These are phyloP conservation scores for Sarocladium strictum DNA, from an alignment of 2,329 filamentous ascomycete genomes.

Conservation along the genomic window DNA sequence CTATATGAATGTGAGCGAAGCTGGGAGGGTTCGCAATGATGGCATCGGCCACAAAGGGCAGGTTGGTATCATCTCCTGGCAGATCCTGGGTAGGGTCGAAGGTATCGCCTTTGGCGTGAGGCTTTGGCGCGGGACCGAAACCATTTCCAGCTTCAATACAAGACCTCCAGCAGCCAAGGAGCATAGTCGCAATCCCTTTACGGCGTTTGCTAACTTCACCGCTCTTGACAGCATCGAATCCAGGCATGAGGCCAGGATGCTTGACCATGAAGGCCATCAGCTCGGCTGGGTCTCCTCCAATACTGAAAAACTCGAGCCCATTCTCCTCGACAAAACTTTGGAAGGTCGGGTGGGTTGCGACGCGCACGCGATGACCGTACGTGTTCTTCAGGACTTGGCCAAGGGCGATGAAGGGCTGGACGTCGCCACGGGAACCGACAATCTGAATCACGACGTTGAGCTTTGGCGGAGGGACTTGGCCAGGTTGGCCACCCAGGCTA, in stretches of 20 bases:
- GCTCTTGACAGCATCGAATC: slow-evolving; percentile 67
- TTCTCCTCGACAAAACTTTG: slow-evolving; percentile 62
- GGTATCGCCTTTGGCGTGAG: slow-evolving; percentile 39
- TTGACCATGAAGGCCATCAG: slow-evolving; percentile 91
- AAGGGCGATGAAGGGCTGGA: slow-evolving; percentile 69
- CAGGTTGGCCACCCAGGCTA: slow-evolving; percentile 59
- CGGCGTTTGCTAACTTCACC: slow-evolving; percentile 73
- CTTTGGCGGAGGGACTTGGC: slow-evolving; percentile 48
- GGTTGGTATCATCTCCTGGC: slow-evolving; percentile 34
- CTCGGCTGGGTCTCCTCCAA: slow-evolving; percentile 69
- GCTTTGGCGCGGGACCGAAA: slow-evolving; percentile 39
- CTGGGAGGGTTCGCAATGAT: slow-evolving; percentile 76
- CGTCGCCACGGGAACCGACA: slow-evolving; percentile 67
- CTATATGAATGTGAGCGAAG: slow-evolving; percentile 70
- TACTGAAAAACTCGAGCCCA: slow-evolving; percentile 68
- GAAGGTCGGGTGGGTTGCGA: slow-evolving; percentile 69
- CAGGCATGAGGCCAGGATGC: slow-evolving; percentile 79
- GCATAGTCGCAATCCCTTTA: slow-evolving; percentile 68
- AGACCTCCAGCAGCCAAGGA: slow-evolving; percentile 82
- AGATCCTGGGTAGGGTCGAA: slow-evolving; percentile 29
- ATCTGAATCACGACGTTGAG: slow-evolving; percentile 72
- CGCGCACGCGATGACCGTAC: slow-evolving; percentile 64
- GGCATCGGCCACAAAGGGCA: slow-evolving; percentile 76
- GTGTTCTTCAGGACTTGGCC: slow-evolving; percentile 58
- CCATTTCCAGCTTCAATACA: slow-evolving; percentile 77